Evolutionary conservation across 148 eudicot species (phyloP).

Genomic region (Arctostaphylos glauca): DNA sequence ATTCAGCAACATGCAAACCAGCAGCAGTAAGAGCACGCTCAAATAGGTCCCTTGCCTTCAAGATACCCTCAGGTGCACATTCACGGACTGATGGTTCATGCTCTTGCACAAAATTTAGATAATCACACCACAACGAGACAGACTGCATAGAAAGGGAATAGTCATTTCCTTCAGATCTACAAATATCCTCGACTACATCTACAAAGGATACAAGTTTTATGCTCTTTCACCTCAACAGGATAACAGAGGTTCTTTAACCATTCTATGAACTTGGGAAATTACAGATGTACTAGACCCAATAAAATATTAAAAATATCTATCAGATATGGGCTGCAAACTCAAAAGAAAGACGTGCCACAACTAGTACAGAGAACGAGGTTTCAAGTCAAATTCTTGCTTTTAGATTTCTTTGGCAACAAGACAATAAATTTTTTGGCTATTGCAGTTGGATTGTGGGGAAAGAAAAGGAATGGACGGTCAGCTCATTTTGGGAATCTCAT

Average conservation of each 20-base stretch:
- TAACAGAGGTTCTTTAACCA: background rate
- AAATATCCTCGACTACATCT: background rate
- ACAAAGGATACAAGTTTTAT: background rate
- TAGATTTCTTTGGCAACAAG: background rate
- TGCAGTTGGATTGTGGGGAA: background rate
- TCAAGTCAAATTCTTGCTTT: background rate
- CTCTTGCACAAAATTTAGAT: conserved; percentile 69
- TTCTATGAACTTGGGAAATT: background rate
- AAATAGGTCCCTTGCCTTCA: conserved; percentile 72
- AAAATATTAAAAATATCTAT: too few species aligned
- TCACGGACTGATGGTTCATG: conserved; percentile 61
- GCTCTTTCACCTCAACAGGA: conserved; percentile 6
- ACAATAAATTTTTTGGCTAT: background rate
- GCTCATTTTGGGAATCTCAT: background rate
- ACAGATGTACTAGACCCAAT: background rate
- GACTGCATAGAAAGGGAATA: conserved; percentile 50
- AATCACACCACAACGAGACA: conserved; percentile 85
- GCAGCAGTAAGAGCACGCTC: conserved; percentile 91
- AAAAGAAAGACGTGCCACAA: background rate
- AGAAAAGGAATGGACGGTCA: background rate
- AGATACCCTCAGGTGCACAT: conserved; percentile 62
- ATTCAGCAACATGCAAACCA: conserved; percentile 86
- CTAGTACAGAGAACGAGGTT: background rate
- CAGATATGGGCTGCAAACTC: background rate
- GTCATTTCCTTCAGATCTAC: background rate